A percentile compares a stretch with the other conserved stretches of the same genome.
These are phyloP conservation scores for Trichosporon inkin DNA, from an alignment of 1,284 basidiomycete genomes.

Conservation along the genomic window DNA sequence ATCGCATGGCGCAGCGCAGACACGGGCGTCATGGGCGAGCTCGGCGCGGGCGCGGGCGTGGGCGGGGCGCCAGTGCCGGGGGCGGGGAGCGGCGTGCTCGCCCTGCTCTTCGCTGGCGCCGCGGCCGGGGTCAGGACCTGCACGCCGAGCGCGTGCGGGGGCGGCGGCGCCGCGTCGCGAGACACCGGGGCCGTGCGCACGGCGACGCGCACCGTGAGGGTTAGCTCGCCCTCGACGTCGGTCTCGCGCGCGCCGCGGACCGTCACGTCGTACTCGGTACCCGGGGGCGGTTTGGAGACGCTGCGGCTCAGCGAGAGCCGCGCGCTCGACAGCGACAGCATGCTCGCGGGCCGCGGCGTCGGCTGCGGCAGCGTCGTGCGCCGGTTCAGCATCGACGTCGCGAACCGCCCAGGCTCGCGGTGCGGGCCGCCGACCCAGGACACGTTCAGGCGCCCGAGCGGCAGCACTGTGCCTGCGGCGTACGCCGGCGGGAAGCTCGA, in stretches of 20 bases:
- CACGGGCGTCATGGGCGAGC: slow-evolving; percentile 36
- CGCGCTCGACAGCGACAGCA: not conserved
- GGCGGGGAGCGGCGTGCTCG: slow-evolving; percentile 21
- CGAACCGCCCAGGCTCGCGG: slow-evolving; percentile 71
- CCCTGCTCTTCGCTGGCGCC: not conserved
- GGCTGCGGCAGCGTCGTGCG: slow-evolving; percentile 26
- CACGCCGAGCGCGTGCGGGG: slow-evolving; percentile 27
- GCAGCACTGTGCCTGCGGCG: slow-evolving; percentile 64
- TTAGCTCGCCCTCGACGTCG: slow-evolving; percentile 28
- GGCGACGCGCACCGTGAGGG: slow-evolving; percentile 27
- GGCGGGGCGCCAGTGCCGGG: too few relatives aligned
- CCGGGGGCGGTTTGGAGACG: slow-evolving; percentile 8
- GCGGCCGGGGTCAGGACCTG: slow-evolving; percentile 32
- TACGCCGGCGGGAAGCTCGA: slow-evolving; percentile 56
- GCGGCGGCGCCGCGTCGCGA: slow-evolving; percentile 13
- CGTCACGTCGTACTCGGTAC: slow-evolving; percentile 40
- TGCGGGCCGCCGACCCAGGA: slow-evolving; percentile 57
- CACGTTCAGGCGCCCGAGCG: slow-evolving; percentile 74
- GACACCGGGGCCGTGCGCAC: slow-evolving; percentile 22
- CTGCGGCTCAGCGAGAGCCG: not conserved
- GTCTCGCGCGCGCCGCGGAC: slow-evolving; percentile 22
- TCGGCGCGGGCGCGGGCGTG: slow-evolving; percentile 15
- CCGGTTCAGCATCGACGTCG: slow-evolving; percentile 60
- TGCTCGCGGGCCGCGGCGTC: slow-evolving; percentile 8
- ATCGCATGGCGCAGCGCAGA: slow-evolving; percentile 39